Evolutionary conservation across 2,329 filamentous ascomycete species (phyloP).

Genomic region (Allantophomopsis cytisporea): DNA sequence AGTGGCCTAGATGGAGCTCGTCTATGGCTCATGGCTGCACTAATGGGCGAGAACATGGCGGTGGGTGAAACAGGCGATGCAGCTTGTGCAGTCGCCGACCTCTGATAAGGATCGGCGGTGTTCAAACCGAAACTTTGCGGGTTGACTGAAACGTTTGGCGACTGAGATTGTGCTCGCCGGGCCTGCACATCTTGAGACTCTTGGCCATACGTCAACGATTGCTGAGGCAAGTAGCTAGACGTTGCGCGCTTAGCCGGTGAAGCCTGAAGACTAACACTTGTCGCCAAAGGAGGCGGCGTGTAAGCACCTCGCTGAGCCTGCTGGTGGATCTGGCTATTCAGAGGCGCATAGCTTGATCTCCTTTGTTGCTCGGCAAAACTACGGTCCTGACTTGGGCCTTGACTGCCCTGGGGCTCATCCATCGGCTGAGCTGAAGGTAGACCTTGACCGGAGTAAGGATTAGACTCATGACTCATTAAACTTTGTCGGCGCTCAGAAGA

Average conservation of each 20-base stretch:
- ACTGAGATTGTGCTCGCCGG: conserved; percentile 38
- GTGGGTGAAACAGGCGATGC: conserved; percentile 5
- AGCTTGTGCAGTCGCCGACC: conserved; percentile 35
- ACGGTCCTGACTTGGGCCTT: too few relatives aligned
- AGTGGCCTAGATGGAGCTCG: conserved; percentile 29
- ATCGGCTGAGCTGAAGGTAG: conserved; percentile 49
- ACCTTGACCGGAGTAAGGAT: conserved; percentile 27
- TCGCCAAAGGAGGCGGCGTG: conserved; percentile 31
- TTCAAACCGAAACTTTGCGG: conserved; percentile 25
- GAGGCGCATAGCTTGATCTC: too few relatives aligned
- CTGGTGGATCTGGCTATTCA: conserved; percentile 5
- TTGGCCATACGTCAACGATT: conserved; percentile 20
- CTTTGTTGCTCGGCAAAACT: conserved; percentile 6
- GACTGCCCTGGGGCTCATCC: conserved; percentile 35
- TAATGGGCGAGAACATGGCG: too few relatives aligned
- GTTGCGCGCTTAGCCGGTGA: conserved; percentile 30
- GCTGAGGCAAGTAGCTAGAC: conserved; percentile 33
- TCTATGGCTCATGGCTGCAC: too few relatives aligned
- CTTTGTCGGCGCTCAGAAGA: conserved; percentile 31
- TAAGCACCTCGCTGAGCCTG: conserved; percentile 20
- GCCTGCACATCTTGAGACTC: conserved; percentile 24
- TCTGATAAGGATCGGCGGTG: conserved; percentile 26
- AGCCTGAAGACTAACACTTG: too few relatives aligned
- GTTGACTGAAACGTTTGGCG: conserved; percentile 38
- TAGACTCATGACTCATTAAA: conserved; percentile 37